These are phyloP conservation scores for Alternaria sp. DNA, from an alignment of 2,329 filamentous ascomycete genomes.

Conservation along the genomic window DNA sequence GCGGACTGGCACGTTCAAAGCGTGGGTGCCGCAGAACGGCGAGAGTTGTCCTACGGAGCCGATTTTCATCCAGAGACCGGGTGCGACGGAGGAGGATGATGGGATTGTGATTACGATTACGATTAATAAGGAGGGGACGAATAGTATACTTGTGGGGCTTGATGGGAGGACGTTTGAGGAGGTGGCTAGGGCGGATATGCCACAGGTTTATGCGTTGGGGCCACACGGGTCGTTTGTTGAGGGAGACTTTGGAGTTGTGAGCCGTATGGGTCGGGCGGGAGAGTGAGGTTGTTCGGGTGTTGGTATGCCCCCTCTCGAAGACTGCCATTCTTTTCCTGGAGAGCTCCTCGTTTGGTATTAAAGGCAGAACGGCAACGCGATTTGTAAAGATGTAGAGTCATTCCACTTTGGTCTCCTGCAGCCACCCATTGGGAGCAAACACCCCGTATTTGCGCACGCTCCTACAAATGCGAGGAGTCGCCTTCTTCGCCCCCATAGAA, in stretches of 20 bases:
- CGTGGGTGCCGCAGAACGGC: not conserved
- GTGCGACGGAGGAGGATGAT: not conserved
- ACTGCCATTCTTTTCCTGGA: too few relatives aligned
- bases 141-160: not conserved
- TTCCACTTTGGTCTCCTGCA: too few relatives aligned
- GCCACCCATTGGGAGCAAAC: too few relatives aligned
- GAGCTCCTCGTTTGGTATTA: too few relatives aligned
- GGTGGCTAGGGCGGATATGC: not conserved
- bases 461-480: too few relatives aligned
- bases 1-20: not conserved
- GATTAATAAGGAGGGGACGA: not conserved
- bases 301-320: not conserved
- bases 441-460: too few relatives aligned
- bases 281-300: not conserved
- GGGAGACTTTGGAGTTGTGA: not conserved
- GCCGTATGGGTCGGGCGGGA: not conserved
- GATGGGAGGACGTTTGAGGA: not conserved
- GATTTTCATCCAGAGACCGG: not conserved
- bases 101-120: not conserved
- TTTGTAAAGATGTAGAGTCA: too few relatives aligned
- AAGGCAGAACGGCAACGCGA: too few relatives aligned
- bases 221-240: constrained; percentile 2
- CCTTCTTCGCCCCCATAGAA: too few relatives aligned
- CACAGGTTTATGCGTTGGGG: not conserved
- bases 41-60: not conserved